Evolutionary conservation across 805 yeast genomes (phyloP).

Genomic region (Metschnikowia henanensis): DNA sequence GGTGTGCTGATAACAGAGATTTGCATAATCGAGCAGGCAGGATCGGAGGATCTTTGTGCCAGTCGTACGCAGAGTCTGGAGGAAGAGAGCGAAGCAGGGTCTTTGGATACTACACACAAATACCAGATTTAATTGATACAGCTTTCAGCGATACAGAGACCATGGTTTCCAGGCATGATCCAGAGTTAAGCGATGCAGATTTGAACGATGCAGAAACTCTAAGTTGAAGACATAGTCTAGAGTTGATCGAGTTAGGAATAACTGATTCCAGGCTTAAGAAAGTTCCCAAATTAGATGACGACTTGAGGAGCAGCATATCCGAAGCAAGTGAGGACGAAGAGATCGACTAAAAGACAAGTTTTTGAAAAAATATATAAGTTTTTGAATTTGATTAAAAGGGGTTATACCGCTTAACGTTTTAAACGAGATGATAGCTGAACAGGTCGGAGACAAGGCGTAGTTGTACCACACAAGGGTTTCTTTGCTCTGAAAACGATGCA

Average conservation of each 20-base stretch:
- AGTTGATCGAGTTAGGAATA: not conserved
- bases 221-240: not conserved
- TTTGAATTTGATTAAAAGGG: not conserved
- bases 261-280: not conserved
- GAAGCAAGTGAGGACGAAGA: not conserved
- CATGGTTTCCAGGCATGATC: not conserved
- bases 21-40: not conserved
- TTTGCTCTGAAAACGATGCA: not conserved
- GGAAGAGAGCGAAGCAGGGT: not conserved
- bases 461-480: not conserved
- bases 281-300: not conserved
- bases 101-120: not conserved
- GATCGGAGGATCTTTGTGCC: not conserved
- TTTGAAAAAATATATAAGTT: not conserved
- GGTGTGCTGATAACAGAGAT: not conserved
- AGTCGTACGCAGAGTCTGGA: not conserved
- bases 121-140: not conserved
- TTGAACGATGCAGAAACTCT: not conserved
- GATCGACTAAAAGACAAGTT: not conserved
- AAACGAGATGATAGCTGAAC: not conserved
- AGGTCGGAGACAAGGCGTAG: not conserved
- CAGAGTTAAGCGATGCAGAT: not conserved
- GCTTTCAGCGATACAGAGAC: not conserved
- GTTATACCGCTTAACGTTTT: no score
- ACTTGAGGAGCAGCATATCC: not conserved